Evolutionary conservation across 106 monocot species (phyloP).

Genomic region (Dactylorhiza incarnata): DNA sequence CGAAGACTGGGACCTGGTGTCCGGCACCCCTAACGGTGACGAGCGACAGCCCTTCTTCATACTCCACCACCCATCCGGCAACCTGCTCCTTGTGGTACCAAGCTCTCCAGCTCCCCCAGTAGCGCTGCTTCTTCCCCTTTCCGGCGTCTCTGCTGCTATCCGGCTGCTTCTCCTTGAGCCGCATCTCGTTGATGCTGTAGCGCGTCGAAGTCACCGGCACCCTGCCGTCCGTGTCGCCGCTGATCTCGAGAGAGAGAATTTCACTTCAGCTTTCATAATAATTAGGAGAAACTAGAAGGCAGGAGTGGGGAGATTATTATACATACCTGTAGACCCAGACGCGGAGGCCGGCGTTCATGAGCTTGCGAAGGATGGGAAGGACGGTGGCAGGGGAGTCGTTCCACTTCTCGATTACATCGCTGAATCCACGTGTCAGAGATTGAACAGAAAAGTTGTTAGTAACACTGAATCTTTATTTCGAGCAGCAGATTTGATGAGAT

Average conservation of each 20-base stretch:
- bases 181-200: constrained; percentile 70
- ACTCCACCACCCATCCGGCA: constrained; percentile 82
- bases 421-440: constrained; percentile 17
- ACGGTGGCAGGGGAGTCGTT: constrained; percentile 62
- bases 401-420: constrained; percentile 70
- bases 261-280: background rate
- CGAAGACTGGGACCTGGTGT: constrained; percentile 78
- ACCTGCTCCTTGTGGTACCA: constrained; percentile 81
- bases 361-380: constrained; percentile 61
- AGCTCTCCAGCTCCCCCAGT: constrained; percentile 57
- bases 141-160: background rate
- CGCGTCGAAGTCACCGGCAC: constrained; percentile 92
- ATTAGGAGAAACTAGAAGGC: background rate
- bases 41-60: constrained; percentile 58
- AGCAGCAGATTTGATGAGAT: background rate
- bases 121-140: background rate
- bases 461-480: background rate
- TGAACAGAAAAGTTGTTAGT: background rate
- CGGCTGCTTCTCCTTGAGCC: constrained; percentile 24
- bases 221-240: constrained; percentile 84
- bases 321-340: constrained; percentile 95
- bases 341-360: constrained; percentile 62
- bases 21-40: constrained; percentile 83
- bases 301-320: too few relatives aligned
- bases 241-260: constrained; percentile 4